Evolutionary conservation across 2,329 filamentous ascomycete genomes (phyloP), one percentile per base, ranked within the genome.

Genomic region (Fusarium veterinarium): DNA sequence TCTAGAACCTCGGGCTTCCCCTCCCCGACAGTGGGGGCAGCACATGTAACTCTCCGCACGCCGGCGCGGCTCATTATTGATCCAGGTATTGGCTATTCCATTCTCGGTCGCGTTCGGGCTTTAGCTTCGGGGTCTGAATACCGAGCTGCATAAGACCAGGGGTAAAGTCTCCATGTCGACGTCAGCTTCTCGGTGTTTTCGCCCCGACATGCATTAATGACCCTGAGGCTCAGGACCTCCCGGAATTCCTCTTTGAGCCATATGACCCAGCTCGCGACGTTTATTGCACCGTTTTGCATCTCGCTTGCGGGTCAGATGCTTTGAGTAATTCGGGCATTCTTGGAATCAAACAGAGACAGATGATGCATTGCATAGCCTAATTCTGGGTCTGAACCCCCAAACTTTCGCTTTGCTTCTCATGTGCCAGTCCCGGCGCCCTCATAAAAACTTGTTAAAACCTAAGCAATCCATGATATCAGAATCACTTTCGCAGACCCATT

Each of bases 151-250:
- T 69, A 64, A 48, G 33, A 23, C 13, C 51, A 69, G 58, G 66
- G 66, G 64, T 64, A 44, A 23, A 59, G 11, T 23, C 11, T 52
- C 46, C 8, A 20, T 64, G 51, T 35, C 38, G 46, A 69, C 66
- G 51, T 69, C 66, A 69, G 58, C 65, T 6, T 0, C 19, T 69
- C 66, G 66, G 66, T 17, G 2, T 31, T 20, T 1, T 0, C 3
- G 3, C 0, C 58, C 66, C 64, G 65, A 69, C 6, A 2, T 44
- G 58, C 66, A 69, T 69, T 30, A 44, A 30, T 33, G 31, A 41
- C n/a, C 40, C 38, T 64, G 66, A 69, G 66, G 58, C 66, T 69
- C 64, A 69, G 66, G 66, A 59, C 58, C 58, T 67, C n/a, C 53
- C 62, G 64, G 64, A 38, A 60, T 67, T 51, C 63, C 62, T 60